A percentile compares a stretch with the other conserved stretches of the same genome.
Evolutionary conservation across 257 asterid species (phyloP).

Genomic region (Fraxinus quadrangulata): DNA sequence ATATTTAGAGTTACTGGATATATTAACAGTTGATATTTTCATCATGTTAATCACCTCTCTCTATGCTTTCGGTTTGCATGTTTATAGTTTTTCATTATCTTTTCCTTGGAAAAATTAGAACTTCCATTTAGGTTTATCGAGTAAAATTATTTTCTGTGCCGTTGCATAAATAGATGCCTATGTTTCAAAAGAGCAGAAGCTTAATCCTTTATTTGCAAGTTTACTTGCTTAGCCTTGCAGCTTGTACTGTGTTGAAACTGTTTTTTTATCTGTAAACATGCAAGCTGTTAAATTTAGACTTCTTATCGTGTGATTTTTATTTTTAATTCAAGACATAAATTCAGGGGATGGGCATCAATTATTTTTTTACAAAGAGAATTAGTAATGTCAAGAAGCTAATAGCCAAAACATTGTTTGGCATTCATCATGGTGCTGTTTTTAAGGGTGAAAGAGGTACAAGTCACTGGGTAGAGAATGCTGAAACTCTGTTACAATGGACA

Average conservation of each 20-base stretch:
- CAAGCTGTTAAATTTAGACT: background rate
- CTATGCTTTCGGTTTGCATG: constrained; percentile 10
- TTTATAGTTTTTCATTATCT: constrained; percentile 6
- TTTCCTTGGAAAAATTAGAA: constrained; percentile 9
- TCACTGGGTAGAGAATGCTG: constrained; percentile 1
- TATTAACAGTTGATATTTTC: constrained; percentile 18
- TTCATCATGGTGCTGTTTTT: background rate
- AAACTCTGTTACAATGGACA: background rate
- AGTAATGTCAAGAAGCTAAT: background rate
- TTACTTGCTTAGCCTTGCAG: background rate
- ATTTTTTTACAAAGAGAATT: background rate
- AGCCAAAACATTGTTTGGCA: background rate
- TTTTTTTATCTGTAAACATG: background rate
- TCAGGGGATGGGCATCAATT: background rate
- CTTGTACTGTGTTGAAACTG: background rate
- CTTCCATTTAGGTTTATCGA: background rate
- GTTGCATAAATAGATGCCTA: background rate
- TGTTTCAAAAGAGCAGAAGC: background rate
- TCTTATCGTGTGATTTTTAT: background rate
- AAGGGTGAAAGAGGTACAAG: background rate
- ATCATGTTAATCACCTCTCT: constrained; percentile 10
- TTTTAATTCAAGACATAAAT: background rate
- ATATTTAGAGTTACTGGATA: constrained; percentile 27
- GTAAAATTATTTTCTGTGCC: background rate
- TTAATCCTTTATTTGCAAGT: background rate